Evolutionary conservation across 176 grass and related monocot genomes (phyloP).

Genomic region (Zizania latifolia): DNA sequence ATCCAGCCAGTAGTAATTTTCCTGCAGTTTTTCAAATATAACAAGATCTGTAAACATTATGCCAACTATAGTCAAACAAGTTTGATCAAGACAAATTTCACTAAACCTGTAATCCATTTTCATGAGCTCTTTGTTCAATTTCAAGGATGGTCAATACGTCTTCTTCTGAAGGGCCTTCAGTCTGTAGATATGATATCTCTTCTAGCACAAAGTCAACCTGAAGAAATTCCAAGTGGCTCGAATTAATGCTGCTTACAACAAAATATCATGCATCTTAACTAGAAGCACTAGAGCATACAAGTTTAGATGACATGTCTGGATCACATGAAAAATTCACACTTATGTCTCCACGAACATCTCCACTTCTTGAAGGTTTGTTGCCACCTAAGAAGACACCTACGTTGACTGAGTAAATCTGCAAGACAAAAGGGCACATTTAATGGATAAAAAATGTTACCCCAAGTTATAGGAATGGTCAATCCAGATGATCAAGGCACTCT

Average conservation of each 20-base stretch:
- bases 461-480: conserved; percentile 8
- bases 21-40: conserved; percentile 44
- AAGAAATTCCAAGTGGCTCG: conserved; percentile 26
- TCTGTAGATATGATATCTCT: conserved; percentile 84
- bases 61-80: conserved; percentile 1
- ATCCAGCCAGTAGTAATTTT: conserved; percentile 99
- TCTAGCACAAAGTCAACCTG: conserved; percentile 91
- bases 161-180: conserved; percentile 74
- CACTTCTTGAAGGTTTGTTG: conserved; percentile 95
- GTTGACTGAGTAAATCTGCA: conserved; percentile 91
- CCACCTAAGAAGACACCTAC: conserved; percentile 95
- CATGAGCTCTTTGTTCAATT: conserved; percentile 98
- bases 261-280: neutral
- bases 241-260: neutral
- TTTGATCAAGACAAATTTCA: conserved; percentile 11
- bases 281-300: conserved; percentile 44
- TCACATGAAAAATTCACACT: conserved; percentile 96
- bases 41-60: conserved; percentile 17
- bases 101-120: conserved; percentile 93
- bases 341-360: conserved; percentile 88
- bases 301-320: conserved; percentile 84
- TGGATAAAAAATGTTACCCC: conserved; percentile 6
- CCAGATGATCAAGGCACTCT: conserved; percentile 25
- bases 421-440: conserved; percentile 20
- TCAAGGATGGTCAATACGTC: conserved; percentile 83